phyloP scores from a whole-genome alignment of 345 rosid genomes.

The Passiflora organensis region DNA sequence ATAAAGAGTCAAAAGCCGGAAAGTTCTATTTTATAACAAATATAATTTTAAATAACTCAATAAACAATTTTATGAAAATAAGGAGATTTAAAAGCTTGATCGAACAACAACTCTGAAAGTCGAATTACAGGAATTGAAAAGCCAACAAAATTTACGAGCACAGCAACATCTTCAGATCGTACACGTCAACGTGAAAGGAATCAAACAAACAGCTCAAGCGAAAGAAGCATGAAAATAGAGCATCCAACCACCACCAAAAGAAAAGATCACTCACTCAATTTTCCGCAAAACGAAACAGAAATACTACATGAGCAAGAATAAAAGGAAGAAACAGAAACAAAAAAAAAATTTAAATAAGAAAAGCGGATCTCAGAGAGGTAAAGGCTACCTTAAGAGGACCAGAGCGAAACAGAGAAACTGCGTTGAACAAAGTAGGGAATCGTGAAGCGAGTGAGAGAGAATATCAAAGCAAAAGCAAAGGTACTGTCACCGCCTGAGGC shows the following conservation, averaged over 20 bases:
- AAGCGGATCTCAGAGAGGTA: slow-evolving; percentile 6
- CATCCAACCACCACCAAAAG: not conserved
- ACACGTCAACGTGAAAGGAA: not conserved
- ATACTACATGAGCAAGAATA: not conserved
- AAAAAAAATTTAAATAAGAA: not conserved
- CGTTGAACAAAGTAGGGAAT: slow-evolving; percentile 11
- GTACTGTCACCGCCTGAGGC: slow-evolving; percentile 14
- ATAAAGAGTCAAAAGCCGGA: no score
- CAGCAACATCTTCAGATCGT: no score
- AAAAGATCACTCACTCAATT: slow-evolving; percentile 2
- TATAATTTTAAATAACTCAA: no score
- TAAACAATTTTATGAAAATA: no score
- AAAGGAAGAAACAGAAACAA: not conserved
- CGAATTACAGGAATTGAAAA: no score
- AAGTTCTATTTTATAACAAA: no score
- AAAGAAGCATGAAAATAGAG: not conserved
- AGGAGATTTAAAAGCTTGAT: no score
- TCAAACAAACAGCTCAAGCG: not conserved
- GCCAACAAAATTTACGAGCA: no score
- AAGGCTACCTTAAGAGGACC: slow-evolving; percentile 23
- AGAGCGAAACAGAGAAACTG: slow-evolving; percentile 18
- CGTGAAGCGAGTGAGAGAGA: not conserved
- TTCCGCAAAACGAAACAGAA: not conserved
- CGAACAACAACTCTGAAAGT: no score
- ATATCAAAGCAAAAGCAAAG: not conserved